phyloP scores from a whole-genome alignment of 2,329 filamentous ascomycete genomes.

The Triangularia setosa region DNA sequence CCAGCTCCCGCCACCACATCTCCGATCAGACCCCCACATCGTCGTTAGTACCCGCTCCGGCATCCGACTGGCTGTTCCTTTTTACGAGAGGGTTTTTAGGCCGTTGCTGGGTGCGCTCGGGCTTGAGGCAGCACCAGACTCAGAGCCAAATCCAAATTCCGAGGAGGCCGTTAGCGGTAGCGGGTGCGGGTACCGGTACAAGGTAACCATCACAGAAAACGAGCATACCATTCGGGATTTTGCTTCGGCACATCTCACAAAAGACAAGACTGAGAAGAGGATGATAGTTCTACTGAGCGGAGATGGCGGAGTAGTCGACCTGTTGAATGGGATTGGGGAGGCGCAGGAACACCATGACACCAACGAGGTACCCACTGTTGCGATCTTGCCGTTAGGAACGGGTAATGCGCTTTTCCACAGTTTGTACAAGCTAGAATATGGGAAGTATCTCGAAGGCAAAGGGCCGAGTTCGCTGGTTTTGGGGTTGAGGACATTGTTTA shows the following conservation, averaged over 20 bases:
- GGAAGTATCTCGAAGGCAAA: constrained; percentile 19
- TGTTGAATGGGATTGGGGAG: constrained; percentile 61
- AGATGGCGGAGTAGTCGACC: constrained; percentile 80
- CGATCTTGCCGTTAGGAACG: constrained; percentile 59
- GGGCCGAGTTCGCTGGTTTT: constrained; percentile 42
- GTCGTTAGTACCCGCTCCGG: constrained; percentile 67
- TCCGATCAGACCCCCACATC: constrained; percentile 45
- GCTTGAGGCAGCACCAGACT: constrained; percentile 23
- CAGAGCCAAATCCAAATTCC: not conserved
- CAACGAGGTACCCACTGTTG: constrained; percentile 40
- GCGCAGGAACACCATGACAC: constrained; percentile 7
- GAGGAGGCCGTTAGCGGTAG: not conserved
- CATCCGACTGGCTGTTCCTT: constrained; percentile 50
- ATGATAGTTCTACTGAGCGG: constrained; percentile 78
- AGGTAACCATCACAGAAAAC: constrained; percentile 60
- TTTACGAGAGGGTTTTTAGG: constrained; percentile 53
- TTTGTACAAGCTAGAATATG: constrained; percentile 55
- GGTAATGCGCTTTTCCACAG: constrained; percentile 64
- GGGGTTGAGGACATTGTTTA: constrained; percentile 55
- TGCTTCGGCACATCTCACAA: constrained; percentile 38
- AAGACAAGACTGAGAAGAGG: constrained; percentile 21
- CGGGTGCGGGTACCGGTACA: constrained; percentile 35
- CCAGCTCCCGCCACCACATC: constrained; percentile 25
- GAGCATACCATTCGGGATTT: constrained; percentile 62
- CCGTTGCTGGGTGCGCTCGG: constrained; percentile 51